A percentile compares a stretch with the other conserved stretches of the same genome.
phyloP scores from a whole-genome alignment of 805 yeast genomes.

The Suhomyces emberorum region DNA sequence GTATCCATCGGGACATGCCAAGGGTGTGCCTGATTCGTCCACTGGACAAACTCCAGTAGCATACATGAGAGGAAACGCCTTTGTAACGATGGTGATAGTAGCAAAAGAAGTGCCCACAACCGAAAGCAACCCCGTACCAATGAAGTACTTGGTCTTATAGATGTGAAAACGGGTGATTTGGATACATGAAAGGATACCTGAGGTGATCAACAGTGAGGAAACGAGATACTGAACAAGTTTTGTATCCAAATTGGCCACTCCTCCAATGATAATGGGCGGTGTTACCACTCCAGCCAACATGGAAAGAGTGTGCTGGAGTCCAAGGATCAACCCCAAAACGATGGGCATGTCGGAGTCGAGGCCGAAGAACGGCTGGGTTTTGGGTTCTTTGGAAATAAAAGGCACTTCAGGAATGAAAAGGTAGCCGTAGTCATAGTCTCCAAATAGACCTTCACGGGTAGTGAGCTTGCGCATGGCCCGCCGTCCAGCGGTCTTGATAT shows the following conservation, averaged over 20 bases:
- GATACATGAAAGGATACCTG: slow-evolving; percentile 58
- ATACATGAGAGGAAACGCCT: slow-evolving; percentile 82
- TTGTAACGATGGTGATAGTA: slow-evolving; percentile 74
- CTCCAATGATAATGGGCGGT: slow-evolving; percentile 74
- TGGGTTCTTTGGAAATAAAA: slow-evolving; percentile 45
- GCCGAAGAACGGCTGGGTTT: slow-evolving; percentile 79
- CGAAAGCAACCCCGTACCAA: slow-evolving; percentile 86
- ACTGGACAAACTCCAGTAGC: slow-evolving; percentile 61
- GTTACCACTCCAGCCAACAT: slow-evolving; percentile 91
- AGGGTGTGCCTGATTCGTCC: slow-evolving; percentile 57
- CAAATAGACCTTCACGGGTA: slow-evolving; percentile 78
- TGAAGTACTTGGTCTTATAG: slow-evolving; percentile 64
- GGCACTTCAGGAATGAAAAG: slow-evolving; percentile 82
- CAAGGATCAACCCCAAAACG: slow-evolving; percentile 70
- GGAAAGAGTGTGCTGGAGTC: slow-evolving; percentile 83
- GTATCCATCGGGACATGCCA: slow-evolving; percentile 87
- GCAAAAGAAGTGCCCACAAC: slow-evolving; percentile 93
- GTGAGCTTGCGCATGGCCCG: slow-evolving; percentile 47
- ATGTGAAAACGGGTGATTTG: slow-evolving; percentile 83
- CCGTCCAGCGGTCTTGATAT: slow-evolving; percentile 14
- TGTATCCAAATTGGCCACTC: slow-evolving; percentile 54
- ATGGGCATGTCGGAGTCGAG: slow-evolving; percentile 77
- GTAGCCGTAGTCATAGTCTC: slow-evolving; percentile 79
- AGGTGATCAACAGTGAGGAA: slow-evolving; percentile 35
- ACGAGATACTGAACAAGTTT: slow-evolving; percentile 38